These are phyloP conservation scores for Monilinia laxa DNA, from an alignment of 2,329 filamentous ascomycete species.

Conservation along the genomic window DNA sequence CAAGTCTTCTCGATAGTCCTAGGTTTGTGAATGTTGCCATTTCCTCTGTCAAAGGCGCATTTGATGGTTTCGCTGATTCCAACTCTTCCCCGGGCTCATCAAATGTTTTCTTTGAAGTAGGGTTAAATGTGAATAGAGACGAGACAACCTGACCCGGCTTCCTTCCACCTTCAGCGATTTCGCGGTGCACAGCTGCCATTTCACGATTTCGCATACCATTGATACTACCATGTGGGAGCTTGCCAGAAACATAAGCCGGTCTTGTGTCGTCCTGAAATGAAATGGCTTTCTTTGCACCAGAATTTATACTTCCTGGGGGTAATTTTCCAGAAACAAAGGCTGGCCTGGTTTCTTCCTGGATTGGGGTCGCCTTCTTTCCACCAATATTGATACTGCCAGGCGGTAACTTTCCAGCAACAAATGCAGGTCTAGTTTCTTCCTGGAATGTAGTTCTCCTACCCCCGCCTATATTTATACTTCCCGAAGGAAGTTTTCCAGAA, in stretches of 20 bases:
- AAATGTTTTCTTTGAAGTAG: constrained; percentile 64
- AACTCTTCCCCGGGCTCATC: constrained; percentile 48
- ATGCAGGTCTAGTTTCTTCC: constrained; percentile 25
- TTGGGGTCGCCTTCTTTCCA: constrained; percentile 28
- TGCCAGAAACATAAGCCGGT: constrained; percentile 37
- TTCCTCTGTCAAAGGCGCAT: constrained; percentile 83
- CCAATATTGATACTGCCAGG: constrained; percentile 39
- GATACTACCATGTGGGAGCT: constrained; percentile 35
- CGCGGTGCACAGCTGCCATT: constrained; percentile 24
- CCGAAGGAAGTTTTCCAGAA: constrained; percentile 43
- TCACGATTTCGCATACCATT: constrained; percentile 36
- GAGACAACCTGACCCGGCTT: constrained; percentile 71
- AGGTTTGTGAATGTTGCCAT: constrained; percentile 83
- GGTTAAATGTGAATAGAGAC: constrained; percentile 89
- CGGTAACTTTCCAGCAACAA: constrained; percentile 42
- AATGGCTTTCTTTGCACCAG: constrained; percentile 31
- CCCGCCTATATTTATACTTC: constrained; percentile 36
- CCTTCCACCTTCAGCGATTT: constrained; percentile 39
- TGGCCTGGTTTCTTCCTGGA: constrained; percentile 28
- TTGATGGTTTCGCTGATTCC: constrained; percentile 72
- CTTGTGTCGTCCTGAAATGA: constrained; percentile 31
- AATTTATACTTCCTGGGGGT: constrained; percentile 41
- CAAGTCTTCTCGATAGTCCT: constrained; percentile 76
- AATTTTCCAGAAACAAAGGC: constrained; percentile 41
- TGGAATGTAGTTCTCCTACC: constrained; percentile 24